A percentile compares a stretch with the other conserved stretches of the same genome.
These are phyloP conservation scores for Puccinia novopanici DNA, from an alignment of 1,284 basidiomycete genomes.

Conservation along the genomic window DNA sequence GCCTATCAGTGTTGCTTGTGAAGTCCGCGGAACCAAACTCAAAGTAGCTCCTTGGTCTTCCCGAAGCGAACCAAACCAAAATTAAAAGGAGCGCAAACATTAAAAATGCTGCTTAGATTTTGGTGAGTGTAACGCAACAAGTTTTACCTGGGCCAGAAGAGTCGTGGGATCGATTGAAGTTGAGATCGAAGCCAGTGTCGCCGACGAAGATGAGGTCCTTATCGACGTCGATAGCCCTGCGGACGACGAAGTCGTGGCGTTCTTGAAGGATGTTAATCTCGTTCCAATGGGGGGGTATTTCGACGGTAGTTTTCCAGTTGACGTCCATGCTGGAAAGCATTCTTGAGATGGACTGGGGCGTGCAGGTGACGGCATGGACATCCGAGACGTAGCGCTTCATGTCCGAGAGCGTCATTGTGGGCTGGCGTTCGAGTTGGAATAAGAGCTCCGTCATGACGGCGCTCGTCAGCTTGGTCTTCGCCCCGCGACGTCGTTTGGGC, in stretches of 20 bases:
- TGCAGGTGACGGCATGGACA: background rate
- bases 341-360: background rate
- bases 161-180: conserved; percentile 2
- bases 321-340: conserved; percentile 13
- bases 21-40: background rate
- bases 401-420: background rate
- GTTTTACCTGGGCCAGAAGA: background rate
- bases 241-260: conserved; percentile 4
- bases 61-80: background rate
- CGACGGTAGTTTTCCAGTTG: background rate
- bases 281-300: background rate
- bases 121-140: background rate
- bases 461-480: background rate
- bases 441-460: background rate
- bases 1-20: background rate
- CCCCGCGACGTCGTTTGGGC: background rate
- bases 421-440: background rate
- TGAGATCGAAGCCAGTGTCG: conserved; percentile 11
- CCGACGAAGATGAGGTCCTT: conserved; percentile 8
- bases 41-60: background rate
- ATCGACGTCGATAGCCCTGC: conserved; percentile 7
- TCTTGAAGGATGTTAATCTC: background rate
- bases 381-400: conserved; percentile 11
- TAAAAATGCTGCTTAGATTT: background rate
- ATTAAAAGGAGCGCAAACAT: background rate